Evolutionary conservation across 306 rosid species (phyloP).

Genomic region (Quillaja saponaria): DNA sequence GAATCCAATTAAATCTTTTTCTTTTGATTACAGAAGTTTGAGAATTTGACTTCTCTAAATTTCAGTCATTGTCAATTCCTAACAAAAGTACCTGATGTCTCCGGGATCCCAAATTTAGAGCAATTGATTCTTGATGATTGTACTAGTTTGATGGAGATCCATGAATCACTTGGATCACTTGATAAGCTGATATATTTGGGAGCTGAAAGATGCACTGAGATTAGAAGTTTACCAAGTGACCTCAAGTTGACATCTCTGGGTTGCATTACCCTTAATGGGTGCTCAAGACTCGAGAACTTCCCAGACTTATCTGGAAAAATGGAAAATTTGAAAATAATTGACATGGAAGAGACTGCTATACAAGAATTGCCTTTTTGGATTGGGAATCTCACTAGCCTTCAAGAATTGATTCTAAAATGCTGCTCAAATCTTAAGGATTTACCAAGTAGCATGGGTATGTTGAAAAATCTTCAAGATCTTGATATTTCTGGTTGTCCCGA

Average conservation of each 20-base stretch:
- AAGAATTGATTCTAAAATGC: slow-evolving; percentile 17
- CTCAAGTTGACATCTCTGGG: slow-evolving; percentile 30
- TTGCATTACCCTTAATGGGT: slow-evolving; percentile 29
- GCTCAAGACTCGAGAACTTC: slow-evolving; percentile 28
- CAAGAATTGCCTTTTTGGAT: slow-evolving; percentile 35
- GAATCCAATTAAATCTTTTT: background rate
- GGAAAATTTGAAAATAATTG: slow-evolving; percentile 25
- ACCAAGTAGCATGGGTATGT: slow-evolving; percentile 16
- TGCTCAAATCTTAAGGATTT: slow-evolving; percentile 32
- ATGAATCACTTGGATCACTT: slow-evolving; percentile 34
- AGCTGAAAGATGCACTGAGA: slow-evolving; percentile 28
- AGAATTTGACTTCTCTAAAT: slow-evolving; percentile 26
- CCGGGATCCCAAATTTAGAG: slow-evolving; percentile 33
- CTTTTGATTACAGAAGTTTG: slow-evolving; percentile 31
- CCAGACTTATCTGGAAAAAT: slow-evolving; percentile 27
- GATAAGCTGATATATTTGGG: slow-evolving; percentile 31
- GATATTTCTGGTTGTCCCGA: slow-evolving; percentile 35
- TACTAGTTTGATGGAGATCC: slow-evolving; percentile 30
- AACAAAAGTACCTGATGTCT: slow-evolving; percentile 33
- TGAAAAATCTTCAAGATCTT: slow-evolving; percentile 31
- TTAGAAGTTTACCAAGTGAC: slow-evolving; percentile 24
- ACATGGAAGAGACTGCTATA: slow-evolving; percentile 27
- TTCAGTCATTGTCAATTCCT: slow-evolving; percentile 24
- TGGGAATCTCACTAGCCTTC: slow-evolving; percentile 20
- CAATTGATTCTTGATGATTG: slow-evolving; percentile 28